phyloP scores from a whole-genome alignment of 495 filamentous ascomycete genomes.

The Geoglossum glabrum region DNA sequence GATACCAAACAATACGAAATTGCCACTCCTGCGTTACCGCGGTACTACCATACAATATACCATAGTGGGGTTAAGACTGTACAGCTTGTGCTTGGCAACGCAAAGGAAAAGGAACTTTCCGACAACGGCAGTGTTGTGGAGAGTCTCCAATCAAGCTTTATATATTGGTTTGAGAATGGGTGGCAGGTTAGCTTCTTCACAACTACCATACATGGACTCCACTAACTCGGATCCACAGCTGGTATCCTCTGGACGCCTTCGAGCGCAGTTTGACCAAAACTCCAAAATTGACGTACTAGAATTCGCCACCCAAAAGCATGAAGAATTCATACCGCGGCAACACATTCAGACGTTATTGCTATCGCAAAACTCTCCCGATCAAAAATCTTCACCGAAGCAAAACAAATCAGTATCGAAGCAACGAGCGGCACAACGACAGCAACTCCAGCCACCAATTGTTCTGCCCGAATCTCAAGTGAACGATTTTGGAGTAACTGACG shows the following conservation, averaged over 20 bases:
- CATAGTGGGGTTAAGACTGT: constrained; percentile 64
- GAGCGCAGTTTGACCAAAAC: constrained; percentile 14
- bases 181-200: constrained; percentile 13
- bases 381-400: constrained; percentile 20
- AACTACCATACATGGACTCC: not conserved
- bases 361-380: constrained; percentile 11
- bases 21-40: constrained; percentile 46
- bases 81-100: constrained; percentile 49
- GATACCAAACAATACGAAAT: constrained; percentile 60
- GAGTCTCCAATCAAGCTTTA: constrained; percentile 14
- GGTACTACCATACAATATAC: constrained; percentile 67
- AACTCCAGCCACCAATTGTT: constrained; percentile 5
- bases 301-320: constrained; percentile 14
- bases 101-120: constrained; percentile 14
- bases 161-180: constrained; percentile 17
- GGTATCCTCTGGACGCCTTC: constrained; percentile 13
- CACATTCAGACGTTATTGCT: constrained; percentile 12
- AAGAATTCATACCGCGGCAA: constrained; percentile 14
- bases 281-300: constrained; percentile 16
- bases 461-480: constrained; percentile 7
- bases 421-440: constrained; percentile 12
- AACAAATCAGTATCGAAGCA: constrained; percentile 14
- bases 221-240: constrained; percentile 3
- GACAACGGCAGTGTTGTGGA: constrained; percentile 10
- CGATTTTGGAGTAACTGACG: constrained; percentile 4